These are phyloP conservation scores for Coemansia sp. DNA, from an alignment of 192 early-diverging fungal species.

Conservation along the genomic window DNA sequence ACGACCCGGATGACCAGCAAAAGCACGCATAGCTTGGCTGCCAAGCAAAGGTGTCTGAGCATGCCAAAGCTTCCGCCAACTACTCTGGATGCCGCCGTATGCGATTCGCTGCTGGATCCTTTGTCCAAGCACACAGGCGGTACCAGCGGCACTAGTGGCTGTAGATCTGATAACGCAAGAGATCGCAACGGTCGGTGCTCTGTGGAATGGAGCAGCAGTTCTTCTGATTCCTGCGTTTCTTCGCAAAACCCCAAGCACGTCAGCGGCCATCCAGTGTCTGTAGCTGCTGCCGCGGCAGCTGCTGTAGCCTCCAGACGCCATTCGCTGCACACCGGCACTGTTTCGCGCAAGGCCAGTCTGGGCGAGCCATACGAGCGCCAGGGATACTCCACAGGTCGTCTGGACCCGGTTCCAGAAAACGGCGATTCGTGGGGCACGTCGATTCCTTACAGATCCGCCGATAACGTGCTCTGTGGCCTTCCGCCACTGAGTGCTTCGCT, in stretches of 20 bases:
- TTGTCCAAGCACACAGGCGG: neutral
- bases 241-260: neutral
- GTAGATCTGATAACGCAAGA: neutral
- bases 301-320: constrained; percentile 12
- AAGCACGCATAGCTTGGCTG: neutral
- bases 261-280: neutral
- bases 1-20: neutral
- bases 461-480: neutral
- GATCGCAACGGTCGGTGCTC: constrained; percentile 5
- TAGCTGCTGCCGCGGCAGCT: constrained; percentile 4
- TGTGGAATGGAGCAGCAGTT: neutral
- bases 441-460: constrained; percentile 1
- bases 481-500: constrained; percentile 7
- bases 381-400: neutral
- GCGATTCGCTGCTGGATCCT: constrained; percentile 35
- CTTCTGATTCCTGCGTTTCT: neutral
- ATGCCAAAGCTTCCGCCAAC: constrained; percentile 42
- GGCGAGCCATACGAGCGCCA: constrained; percentile 4
- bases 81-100: constrained; percentile 32
- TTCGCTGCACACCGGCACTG: constrained; percentile 19
- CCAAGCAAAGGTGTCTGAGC: constrained; percentile 38
- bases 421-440: constrained; percentile 22
- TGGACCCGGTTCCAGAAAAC: constrained; percentile 32
- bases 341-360: neutral
- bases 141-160: neutral